Evolutionary conservation across 768 basidiomycete genomes (phyloP).

Genomic region (Lentinula aciculospora): DNA sequence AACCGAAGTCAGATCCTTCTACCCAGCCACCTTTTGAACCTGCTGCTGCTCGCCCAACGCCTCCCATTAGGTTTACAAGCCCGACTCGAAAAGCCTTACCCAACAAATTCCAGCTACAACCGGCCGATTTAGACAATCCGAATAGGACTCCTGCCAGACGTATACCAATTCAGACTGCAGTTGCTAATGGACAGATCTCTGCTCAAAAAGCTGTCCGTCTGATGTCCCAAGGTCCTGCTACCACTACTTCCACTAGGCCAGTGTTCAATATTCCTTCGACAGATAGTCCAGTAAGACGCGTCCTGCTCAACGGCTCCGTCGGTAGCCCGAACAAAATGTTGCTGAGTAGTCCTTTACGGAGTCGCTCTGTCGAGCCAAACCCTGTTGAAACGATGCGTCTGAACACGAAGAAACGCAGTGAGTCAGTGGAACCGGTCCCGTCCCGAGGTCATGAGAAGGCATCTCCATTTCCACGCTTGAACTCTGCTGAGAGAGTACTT

Average conservation of each 20-base stretch:
- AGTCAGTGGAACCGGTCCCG: conserved; percentile 12
- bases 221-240: conserved; percentile 17
- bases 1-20: background rate
- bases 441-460: background rate
- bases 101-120: conserved; percentile 26
- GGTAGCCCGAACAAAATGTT: conserved; percentile 20
- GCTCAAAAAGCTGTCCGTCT: conserved; percentile 38
- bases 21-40: conserved; percentile 9
- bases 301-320: conserved; percentile 29
- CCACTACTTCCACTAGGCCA: conserved; percentile 10
- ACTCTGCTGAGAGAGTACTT: background rate
- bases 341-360: conserved; percentile 25
- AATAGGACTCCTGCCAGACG: conserved; percentile 59
- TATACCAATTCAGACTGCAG: conserved; percentile 49
- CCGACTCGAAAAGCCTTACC: conserved; percentile 24
- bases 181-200: conserved; percentile 45
- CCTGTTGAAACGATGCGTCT: conserved; percentile 2
- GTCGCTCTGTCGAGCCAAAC: conserved; percentile 30
- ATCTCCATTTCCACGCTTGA: background rate
- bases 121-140: conserved; percentile 27
- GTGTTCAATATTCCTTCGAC: conserved; percentile 24
- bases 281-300: conserved; percentile 37
- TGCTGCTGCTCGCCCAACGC: conserved; percentile 6
- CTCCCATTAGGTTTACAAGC: conserved; percentile 20
- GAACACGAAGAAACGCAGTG: conserved; percentile 4